phyloP scores from a whole-genome alignment of 2,329 filamentous ascomycete species.

The Calonectria naviculata region DNA sequence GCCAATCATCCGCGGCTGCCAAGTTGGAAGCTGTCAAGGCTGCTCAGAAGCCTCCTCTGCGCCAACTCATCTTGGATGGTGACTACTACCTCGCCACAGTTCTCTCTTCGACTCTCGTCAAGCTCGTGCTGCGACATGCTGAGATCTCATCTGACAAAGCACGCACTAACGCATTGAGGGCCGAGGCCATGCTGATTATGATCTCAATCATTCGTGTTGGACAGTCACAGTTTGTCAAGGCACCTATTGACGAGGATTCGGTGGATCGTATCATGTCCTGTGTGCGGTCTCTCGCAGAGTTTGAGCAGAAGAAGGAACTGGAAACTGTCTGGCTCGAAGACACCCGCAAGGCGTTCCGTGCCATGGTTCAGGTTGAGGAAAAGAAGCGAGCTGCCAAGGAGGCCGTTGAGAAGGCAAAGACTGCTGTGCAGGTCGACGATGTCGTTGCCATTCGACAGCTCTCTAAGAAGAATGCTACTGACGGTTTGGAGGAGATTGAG shows the following conservation, averaged over 20 bases:
- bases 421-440: slow-evolving; percentile 94
- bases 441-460: slow-evolving; percentile 93
- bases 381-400: slow-evolving; percentile 98
- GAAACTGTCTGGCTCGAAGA: slow-evolving; percentile 95
- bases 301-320: slow-evolving; percentile 87
- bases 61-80: slow-evolving; percentile 94
- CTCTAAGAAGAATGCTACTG: slow-evolving; percentile 86
- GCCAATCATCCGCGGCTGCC: slow-evolving; percentile 88
- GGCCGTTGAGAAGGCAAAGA: slow-evolving; percentile 91
- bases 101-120: slow-evolving; percentile 94
- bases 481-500: slow-evolving; percentile 87
- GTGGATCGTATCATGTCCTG: slow-evolving; percentile 99
- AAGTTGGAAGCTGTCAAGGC: slow-evolving; percentile 97
- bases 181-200: slow-evolving; percentile 99
- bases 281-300: slow-evolving; percentile 91
- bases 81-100: slow-evolving; percentile 97
- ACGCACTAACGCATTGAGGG: slow-evolving; percentile 92
- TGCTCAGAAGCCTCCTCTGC: slow-evolving; percentile 93
- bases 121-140: slow-evolving; percentile 96
- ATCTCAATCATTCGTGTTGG: slow-evolving; percentile 98
- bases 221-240: slow-evolving; percentile 98
- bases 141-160: slow-evolving; percentile 89
- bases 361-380: slow-evolving; percentile 97
- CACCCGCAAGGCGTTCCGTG: slow-evolving; percentile 93
- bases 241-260: slow-evolving; percentile 96